Evolutionary conservation across 371 early-diverging fungal genomes (phyloP).

Genomic region (Globomyces sp.): DNA sequence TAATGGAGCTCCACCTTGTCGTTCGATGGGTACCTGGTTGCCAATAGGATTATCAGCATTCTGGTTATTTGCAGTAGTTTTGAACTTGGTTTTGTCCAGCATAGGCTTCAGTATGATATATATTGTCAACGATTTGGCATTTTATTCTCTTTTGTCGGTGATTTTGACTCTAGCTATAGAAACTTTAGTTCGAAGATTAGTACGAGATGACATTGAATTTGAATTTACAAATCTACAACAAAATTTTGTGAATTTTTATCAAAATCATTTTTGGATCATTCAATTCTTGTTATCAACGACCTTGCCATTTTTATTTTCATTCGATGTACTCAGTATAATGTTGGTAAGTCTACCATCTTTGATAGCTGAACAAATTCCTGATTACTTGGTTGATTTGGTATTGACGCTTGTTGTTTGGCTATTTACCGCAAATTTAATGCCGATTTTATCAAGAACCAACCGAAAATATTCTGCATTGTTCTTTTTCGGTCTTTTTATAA

Average conservation of each 20-base stretch:
- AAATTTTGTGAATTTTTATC: neutral
- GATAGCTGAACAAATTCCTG: conserved; percentile 22
- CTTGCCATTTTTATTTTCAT: conserved; percentile 25
- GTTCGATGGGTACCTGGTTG: conserved; percentile 4
- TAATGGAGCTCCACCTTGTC: neutral
- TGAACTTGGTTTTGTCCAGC: neutral
- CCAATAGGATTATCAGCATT: neutral
- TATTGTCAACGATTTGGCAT: conserved; percentile 7
- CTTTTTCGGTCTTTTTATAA: conserved; percentile 8
- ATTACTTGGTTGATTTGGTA: conserved; percentile 22
- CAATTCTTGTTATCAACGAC: conserved; percentile 18
- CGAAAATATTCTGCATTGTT: conserved; percentile 21
- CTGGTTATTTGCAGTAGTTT: neutral
- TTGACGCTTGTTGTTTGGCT: conserved; percentile 24
- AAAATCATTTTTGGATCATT: conserved; percentile 19
- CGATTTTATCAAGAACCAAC: conserved; percentile 24
- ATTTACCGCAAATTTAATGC: conserved; percentile 25
- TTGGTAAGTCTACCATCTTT: conserved; percentile 19
- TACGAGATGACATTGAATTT: neutral
- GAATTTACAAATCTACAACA: neutral
- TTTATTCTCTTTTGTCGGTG: neutral
- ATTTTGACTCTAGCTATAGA: conserved; percentile 3
- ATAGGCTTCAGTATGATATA: neutral
- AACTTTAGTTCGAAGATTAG: neutral
- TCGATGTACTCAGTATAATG: conserved; percentile 8